Conservation (phyloP, 345 rosid species). For the Salix koriyanagi region DNA sequence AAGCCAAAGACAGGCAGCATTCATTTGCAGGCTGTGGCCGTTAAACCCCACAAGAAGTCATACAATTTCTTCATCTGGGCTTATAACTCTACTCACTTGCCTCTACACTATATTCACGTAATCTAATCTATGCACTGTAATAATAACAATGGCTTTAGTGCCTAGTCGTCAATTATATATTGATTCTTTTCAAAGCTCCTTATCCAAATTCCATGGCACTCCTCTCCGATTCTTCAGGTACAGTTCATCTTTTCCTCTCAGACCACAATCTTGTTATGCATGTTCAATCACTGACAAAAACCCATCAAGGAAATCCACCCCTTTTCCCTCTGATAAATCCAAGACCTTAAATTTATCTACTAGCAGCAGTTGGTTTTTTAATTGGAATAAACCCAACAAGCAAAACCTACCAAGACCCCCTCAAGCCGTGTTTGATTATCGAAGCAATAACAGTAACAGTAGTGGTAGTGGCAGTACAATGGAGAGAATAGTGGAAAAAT, state of each 20-base stretch:
- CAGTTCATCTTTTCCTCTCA: constrained; percentile 35
- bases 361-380: constrained; percentile 44
- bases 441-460: constrained; percentile 27
- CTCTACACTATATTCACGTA: neutral
- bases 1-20: neutral
- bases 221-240: constrained; percentile 43
- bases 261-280: constrained; percentile 8
- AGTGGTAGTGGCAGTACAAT: constrained; percentile 53
- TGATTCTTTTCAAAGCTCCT: constrained; percentile 43
- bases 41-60: constrained; percentile 1
- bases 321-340: constrained; percentile 18
- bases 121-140: neutral
- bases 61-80: neutral
- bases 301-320: constrained; percentile 27
- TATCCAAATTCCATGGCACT: constrained; percentile 39
- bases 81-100: neutral
- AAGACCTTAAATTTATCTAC: constrained; percentile 1
- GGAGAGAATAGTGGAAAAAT: constrained; percentile 75
- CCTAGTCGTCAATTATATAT: constrained; percentile 52
- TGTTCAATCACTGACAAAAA: constrained; percentile 19
- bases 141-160: constrained; percentile 41
- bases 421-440: constrained; percentile 41
- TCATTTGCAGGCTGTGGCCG: neutral
- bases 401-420: constrained; percentile 40
- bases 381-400: constrained; percentile 49